These are phyloP conservation scores for Aspergillus sclerotiicarbonarius DNA, from an alignment of 495 filamentous ascomycete genomes.

Conservation along the genomic window DNA sequence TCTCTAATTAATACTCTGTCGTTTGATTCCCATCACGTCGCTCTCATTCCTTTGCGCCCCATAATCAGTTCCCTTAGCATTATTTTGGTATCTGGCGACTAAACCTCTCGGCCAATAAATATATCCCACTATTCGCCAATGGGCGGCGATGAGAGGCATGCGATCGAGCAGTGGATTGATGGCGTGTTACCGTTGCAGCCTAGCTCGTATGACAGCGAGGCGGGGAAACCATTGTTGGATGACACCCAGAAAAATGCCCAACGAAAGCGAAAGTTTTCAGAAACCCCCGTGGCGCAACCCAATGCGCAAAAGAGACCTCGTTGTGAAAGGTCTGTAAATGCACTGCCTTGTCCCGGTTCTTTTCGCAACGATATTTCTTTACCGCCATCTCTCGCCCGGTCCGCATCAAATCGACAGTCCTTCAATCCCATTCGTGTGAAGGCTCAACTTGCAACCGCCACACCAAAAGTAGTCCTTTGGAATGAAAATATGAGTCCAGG, in stretches of 20 bases:
- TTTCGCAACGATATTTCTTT: not conserved
- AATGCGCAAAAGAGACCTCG: not conserved
- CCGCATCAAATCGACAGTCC: not conserved
- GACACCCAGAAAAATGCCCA: not conserved
- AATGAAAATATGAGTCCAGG: not conserved
- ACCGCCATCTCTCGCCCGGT: not conserved
- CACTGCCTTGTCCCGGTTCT: not conserved
- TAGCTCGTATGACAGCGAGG: not conserved
- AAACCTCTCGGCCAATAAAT: no score
- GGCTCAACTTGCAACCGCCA: not conserved
- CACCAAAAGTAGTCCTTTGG: not conserved
- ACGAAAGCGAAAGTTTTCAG: not conserved
- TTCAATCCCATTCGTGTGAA: not conserved
- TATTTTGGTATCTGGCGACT: no score
- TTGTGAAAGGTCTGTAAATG: not conserved
- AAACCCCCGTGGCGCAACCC: not conserved
- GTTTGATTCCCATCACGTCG: no score
- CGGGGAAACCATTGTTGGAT: no score
- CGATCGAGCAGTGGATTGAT: not conserved
- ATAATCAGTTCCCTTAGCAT: no score
- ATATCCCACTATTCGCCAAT: not conserved
- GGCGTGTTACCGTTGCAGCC: not conserved
- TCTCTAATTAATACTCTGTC: no score
- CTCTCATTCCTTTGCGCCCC: no score
- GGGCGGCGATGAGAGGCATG: not conserved